phyloP scores from a whole-genome alignment of 164 flowering plant genomes.

The Chimonanthus praecox region DNA sequence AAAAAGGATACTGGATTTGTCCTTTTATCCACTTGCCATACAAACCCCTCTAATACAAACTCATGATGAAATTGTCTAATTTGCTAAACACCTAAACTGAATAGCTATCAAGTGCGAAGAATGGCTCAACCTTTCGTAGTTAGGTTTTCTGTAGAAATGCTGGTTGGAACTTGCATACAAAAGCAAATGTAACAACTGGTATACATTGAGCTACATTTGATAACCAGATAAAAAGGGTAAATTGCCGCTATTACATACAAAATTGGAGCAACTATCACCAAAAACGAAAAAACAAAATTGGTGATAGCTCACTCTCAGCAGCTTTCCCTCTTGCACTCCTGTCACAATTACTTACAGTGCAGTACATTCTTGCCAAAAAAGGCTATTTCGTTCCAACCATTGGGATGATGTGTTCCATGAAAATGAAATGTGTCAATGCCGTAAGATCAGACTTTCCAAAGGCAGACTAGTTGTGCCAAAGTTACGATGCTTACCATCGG shows the following conservation, averaged over 20 bases:
- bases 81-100: too few relatives aligned
- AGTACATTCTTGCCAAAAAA: background rate
- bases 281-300: slow-evolving; percentile 13
- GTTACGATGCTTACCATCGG: slow-evolving; percentile 93
- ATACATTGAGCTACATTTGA: background rate
- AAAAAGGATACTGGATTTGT: too few relatives aligned
- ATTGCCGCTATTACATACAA: background rate
- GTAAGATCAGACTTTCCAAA: slow-evolving; percentile 28
- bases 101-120: too few relatives aligned
- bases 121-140: too few relatives aligned
- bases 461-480: slow-evolving; percentile 56
- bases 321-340: background rate
- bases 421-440: slow-evolving; percentile 14
- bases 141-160: too few relatives aligned
- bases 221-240: background rate
- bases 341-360: background rate
- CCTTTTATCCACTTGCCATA: too few relatives aligned
- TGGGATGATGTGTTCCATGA: background rate
- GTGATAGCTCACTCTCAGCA: slow-evolving; percentile 8
- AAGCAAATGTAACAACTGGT: background rate
- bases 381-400: slow-evolving; percentile 3
- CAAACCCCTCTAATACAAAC: too few relatives aligned
- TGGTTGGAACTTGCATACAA: background rate
- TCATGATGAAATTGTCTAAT: too few relatives aligned
- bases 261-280: slow-evolving; percentile 10